Conservation (phyloP, 2,329 filamentous ascomycete genomes). For the Colletotrichum noveboracense region DNA sequence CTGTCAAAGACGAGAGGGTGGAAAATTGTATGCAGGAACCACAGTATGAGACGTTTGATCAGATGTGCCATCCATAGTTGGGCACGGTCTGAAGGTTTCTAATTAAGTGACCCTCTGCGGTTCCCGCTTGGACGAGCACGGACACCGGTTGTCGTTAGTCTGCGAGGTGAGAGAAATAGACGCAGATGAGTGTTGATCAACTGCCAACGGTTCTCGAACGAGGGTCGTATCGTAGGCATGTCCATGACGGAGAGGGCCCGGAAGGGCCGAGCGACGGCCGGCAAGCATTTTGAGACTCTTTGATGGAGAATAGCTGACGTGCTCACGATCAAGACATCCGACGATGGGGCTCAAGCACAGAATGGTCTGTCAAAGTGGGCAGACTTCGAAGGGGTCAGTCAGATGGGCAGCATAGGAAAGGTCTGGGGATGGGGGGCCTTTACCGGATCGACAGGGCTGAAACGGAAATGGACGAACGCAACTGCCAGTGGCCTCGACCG, state of each 20-base stretch:
- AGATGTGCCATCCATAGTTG: conserved; percentile 15
- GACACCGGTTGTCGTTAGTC: background rate
- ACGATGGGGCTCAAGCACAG: background rate
- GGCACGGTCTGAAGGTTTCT: background rate
- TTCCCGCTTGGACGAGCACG: conserved; percentile 17
- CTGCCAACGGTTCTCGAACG: background rate
- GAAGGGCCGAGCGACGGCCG: background rate
- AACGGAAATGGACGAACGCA: background rate
- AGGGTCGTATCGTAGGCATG: background rate
- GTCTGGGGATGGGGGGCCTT: background rate
- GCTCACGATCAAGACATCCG: background rate
- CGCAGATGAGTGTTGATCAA: background rate
- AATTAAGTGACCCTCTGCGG: background rate
- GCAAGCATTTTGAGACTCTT: background rate
- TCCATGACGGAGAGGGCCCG: background rate
- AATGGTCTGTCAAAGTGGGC: background rate
- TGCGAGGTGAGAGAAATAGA: background rate
- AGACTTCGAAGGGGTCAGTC: background rate
- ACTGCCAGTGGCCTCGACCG: background rate
- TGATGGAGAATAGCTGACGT: background rate
- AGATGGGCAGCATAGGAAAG: background rate
- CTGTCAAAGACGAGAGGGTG: background rate
- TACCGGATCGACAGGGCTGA: conserved; percentile 15
- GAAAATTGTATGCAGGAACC: background rate
- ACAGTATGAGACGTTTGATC: conserved; percentile 17